These are phyloP conservation scores for Kwoniella shandongensis DNA, from an alignment of 768 basidiomycete genomes.

Conservation along the genomic window DNA sequence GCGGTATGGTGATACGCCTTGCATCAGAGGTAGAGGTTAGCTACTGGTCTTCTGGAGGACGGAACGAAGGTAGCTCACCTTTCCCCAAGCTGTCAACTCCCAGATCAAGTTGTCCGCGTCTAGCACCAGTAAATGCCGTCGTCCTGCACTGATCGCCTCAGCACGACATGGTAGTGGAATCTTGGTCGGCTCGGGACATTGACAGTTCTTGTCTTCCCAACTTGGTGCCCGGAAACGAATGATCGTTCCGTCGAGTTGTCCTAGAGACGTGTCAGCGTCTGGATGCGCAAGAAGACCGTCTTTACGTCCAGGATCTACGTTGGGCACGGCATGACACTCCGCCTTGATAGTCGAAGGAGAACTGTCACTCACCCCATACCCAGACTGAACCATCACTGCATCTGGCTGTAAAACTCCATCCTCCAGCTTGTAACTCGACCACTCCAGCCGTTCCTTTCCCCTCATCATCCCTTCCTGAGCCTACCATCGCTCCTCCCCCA, in stretches of 20 bases:
- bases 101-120: constrained; percentile 48
- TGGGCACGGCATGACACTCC: no score
- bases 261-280: no score
- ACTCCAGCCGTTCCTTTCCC: constrained; percentile 17
- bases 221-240: constrained; percentile 16
- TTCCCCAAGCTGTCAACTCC: constrained; percentile 41
- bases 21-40: background rate
- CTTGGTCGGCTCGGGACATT: constrained; percentile 31
- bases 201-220: constrained; percentile 36
- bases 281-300: no score
- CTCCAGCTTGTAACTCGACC: constrained; percentile 47
- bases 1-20: constrained; percentile 48
- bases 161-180: constrained; percentile 41
- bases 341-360: background rate
- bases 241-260: constrained; percentile 37
- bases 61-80: constrained; percentile 21
- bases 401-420: constrained; percentile 47
- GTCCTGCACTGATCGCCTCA: constrained; percentile 32
- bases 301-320: no score
- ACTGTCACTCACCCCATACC: constrained; percentile 44
- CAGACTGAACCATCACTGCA: constrained; percentile 42
- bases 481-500: background rate
- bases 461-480: no score
- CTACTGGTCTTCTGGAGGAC: no score
- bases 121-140: constrained; percentile 45